These are phyloP conservation scores for Penicillium pancosmium DNA, from an alignment of 495 filamentous ascomycete species.

Conservation along the genomic window DNA sequence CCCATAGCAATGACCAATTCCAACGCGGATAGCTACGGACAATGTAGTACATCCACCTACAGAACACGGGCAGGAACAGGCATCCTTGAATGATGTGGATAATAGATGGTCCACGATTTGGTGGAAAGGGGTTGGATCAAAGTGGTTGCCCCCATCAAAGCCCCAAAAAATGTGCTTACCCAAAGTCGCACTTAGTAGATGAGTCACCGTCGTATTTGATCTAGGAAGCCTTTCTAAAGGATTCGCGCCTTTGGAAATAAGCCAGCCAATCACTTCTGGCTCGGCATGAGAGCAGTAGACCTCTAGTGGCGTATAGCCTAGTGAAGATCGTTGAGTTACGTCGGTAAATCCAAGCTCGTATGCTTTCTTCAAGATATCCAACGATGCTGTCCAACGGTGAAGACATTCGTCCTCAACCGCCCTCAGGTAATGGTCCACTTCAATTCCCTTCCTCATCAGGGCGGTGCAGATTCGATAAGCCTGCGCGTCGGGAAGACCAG, in stretches of 20 bases:
- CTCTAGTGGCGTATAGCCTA: background rate
- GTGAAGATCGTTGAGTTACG: background rate
- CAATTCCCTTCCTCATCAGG: background rate
- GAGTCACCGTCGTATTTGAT: background rate
- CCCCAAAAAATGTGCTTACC: background rate
- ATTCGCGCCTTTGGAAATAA: conserved; percentile 12
- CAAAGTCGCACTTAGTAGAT: background rate
- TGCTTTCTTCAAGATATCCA: background rate
- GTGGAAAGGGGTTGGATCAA: background rate
- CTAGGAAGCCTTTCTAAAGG: background rate
- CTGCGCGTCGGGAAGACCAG: conserved; percentile 3
- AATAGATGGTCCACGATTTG: background rate
- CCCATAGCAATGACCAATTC: background rate
- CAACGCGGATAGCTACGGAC: background rate
- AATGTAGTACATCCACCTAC: conserved; percentile 11
- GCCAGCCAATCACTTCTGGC: background rate
- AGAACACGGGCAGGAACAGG: conserved; percentile 10
- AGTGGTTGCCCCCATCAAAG: background rate
- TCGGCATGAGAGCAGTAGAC: background rate
- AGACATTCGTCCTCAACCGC: background rate
- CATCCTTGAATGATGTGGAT: background rate
- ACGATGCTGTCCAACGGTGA: too few relatives aligned
- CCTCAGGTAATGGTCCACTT: background rate
- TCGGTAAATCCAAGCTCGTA: conserved; percentile 10
- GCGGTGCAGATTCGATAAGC: background rate